Evolutionary conservation across 2,329 filamentous ascomycete genomes (phyloP), one percentile per base, ranked within the genome.

Genomic region (Aspergillus sp.): DNA sequence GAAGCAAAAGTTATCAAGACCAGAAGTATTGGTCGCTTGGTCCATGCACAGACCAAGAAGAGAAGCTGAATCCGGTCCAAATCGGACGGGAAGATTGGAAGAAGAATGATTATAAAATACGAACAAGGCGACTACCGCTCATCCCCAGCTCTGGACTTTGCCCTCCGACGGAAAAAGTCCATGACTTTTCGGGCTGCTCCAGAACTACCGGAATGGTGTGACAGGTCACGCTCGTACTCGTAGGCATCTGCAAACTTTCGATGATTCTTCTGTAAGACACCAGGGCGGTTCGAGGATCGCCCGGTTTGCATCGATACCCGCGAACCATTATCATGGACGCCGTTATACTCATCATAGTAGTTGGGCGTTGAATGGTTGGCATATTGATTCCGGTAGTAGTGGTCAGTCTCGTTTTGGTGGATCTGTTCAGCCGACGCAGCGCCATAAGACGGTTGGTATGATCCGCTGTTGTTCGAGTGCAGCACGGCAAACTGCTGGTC

Each of bases 161-260:
- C 92, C 74, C 93, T 87, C 76, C 93, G 86, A 70, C 95, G 86
- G 83, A 99, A 99, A 78, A 98, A 97, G 80, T 99, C 94, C 93
- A 99, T 98, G 45, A 99, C 95, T 74, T 92, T 89, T 75, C 93
- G 90, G 15, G 93, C 93, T 3, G 93, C 91, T 60, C 92, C 92
- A 66, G 89, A 94, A 76, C 91, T 96, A 49, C 94, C 94, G 34
- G 89, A 89, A 71, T 93, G 89, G 56, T 89, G 86, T 54, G 87
- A 85, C 23, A 73, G 72, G 47, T 79, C 76, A 19, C 76, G 73
- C 68, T 92, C 90, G 64, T 88, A 86, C 63, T 97, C 92, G 74
- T 96, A 97, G 2, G 91, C 92, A 71, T 97, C 93, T 1, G 87
- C 89, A 69, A 99, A 97, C 67, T 87, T 89, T 60, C 93, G 88